Percentiles rank a stretch among this genome's conserved stretches.
Evolutionary conservation across 352 stramenopile species (phyloP).

Genomic region (Pythium volutum): DNA sequence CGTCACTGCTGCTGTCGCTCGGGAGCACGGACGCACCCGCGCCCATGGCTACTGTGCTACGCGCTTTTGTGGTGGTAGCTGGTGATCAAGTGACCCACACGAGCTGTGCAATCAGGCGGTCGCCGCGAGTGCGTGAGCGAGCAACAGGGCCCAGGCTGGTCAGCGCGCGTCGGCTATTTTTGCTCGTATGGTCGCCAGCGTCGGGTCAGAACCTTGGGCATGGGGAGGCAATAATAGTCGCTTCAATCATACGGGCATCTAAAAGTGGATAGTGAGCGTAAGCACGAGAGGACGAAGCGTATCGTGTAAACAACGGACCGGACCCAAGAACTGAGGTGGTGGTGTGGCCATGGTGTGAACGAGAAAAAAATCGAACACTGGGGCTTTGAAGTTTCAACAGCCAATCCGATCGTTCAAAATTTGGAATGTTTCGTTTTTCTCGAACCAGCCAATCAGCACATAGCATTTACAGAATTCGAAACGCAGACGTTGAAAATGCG

Average conservation of each 20-base stretch:
- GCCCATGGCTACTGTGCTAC: slow-evolving; percentile 16
- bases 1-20: slow-evolving; percentile 1
- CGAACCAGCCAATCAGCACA: slow-evolving; percentile 7
- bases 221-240: too few species aligned
- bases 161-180: too few species aligned
- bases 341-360: slow-evolving; percentile 1
- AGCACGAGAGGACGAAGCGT: too few species aligned
- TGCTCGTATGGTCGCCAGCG: too few species aligned
- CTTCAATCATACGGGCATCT: too few species aligned
- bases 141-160: too few species aligned
- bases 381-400: not conserved
- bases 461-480: slow-evolving; percentile 6
- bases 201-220: too few species aligned
- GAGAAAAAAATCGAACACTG: not conserved
- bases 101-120: too few species aligned
- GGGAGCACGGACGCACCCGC: slow-evolving; percentile 25
- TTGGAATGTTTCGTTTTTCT: slow-evolving; percentile 9
- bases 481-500: slow-evolving; percentile 3
- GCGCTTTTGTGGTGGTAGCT: not conserved
- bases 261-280: too few species aligned
- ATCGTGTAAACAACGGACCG: too few species aligned
- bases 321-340: not conserved
- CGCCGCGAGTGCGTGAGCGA: too few species aligned
- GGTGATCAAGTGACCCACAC: not conserved
- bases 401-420: slow-evolving; percentile 5